Evolutionary conservation across 352 stramenopile genomes (phyloP).

Genomic region (Pythium coloratum): DNA sequence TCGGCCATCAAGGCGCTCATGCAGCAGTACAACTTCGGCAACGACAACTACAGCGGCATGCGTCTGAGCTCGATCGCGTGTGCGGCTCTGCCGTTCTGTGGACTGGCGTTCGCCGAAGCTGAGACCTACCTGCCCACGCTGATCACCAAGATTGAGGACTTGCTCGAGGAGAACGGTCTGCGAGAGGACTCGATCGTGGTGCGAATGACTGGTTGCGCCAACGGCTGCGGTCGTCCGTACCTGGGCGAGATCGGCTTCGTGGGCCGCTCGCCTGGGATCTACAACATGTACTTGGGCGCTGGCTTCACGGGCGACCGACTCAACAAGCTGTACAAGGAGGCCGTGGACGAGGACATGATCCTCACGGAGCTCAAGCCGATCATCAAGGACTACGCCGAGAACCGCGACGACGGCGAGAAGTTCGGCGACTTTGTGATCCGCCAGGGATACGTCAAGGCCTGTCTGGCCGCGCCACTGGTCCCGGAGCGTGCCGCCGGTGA

Average conservation of each 20-base stretch:
- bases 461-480: constrained; percentile 58
- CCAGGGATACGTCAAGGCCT: constrained; percentile 67
- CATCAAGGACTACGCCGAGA: constrained; percentile 75
- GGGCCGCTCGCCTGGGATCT: constrained; percentile 94
- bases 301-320: constrained; percentile 68
- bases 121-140: constrained; percentile 94
- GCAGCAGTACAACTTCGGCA: constrained; percentile 89
- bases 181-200: constrained; percentile 96
- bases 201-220: constrained; percentile 98
- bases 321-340: constrained; percentile 85
- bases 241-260: constrained; percentile 98
- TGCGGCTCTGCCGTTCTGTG: constrained; percentile 95
- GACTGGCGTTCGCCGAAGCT: constrained; percentile 96
- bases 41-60: constrained; percentile 80
- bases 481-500: constrained; percentile 60
- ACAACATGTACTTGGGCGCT: constrained; percentile 97
- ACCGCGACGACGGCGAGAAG: constrained; percentile 64
- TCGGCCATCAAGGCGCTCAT: constrained; percentile 91
- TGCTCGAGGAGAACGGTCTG: constrained; percentile 91
- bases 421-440: constrained; percentile 87
- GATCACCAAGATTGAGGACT: constrained; percentile 90
- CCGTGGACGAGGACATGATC: constrained; percentile 77
- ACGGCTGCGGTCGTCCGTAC: constrained; percentile 96
- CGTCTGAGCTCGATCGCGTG: constrained; percentile 93
- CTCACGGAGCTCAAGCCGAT: constrained; percentile 67